Evolutionary conservation across 169 alveolate genomes (phyloP).

Genomic region (Plasmodium yoelii): DNA sequence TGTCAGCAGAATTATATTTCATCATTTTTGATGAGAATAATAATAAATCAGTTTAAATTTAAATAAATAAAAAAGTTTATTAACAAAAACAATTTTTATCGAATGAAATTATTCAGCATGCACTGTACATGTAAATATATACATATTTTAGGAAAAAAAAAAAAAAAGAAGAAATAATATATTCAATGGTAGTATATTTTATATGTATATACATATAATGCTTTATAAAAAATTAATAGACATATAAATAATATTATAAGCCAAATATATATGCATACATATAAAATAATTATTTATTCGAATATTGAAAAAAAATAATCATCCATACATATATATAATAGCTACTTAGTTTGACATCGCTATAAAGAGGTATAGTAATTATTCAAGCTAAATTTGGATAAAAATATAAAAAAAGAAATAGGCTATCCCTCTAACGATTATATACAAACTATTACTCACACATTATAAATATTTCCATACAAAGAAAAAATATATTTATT

Average conservation of each 20-base stretch:
- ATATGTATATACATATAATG: slow-evolving; percentile 50
- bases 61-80: slow-evolving; percentile 5
- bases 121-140: not conserved
- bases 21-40: slow-evolving; percentile 34
- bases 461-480: not conserved
- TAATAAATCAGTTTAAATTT: not conserved
- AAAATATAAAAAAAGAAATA: slow-evolving; percentile 38
- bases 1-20: slow-evolving; percentile 5
- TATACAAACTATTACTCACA: not conserved
- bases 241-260: too few species aligned
- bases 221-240: not conserved
- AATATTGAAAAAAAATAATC: too few species aligned
- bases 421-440: not conserved
- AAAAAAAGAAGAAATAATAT: not conserved
- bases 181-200: too few species aligned
- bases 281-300: too few species aligned
- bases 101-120: not conserved
- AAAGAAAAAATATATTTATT: slow-evolving; percentile 18
- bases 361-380: too few species aligned
- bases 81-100: slow-evolving; percentile 11
- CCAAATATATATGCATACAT: too few species aligned
- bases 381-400: not conserved
- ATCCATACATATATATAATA: too few species aligned
- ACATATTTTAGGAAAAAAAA: not conserved
- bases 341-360: too few species aligned